phyloP scores from a whole-genome alignment of 768 basidiomycete species.

The Pholiota molesta region DNA sequence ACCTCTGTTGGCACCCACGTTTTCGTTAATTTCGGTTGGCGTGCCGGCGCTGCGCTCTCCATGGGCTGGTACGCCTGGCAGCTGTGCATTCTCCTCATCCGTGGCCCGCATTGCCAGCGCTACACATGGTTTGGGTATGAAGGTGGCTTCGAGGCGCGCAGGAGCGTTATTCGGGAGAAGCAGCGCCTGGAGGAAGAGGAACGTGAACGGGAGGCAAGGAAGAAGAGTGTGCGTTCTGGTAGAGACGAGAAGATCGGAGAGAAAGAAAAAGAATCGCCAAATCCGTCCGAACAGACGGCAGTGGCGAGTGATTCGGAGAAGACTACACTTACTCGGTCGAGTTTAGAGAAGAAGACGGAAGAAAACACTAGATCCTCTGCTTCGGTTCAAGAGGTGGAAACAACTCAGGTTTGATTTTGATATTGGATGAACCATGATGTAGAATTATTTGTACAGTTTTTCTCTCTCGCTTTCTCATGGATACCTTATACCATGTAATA shows the following conservation, averaged over 20 bases:
- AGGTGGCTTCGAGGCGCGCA: conserved; percentile 28
- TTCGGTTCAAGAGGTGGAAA: not conserved
- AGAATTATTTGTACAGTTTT: not conserved
- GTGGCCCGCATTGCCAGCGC: conserved; percentile 17
- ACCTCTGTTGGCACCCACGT: conserved; percentile 74
- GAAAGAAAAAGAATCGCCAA: conserved; percentile 3
- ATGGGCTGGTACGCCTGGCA: conserved; percentile 62
- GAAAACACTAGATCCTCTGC: not conserved
- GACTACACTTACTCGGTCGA: not conserved
- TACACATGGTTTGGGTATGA: conserved; percentile 22
- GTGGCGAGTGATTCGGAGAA: conserved; percentile 2
- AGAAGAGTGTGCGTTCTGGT: not conserved
- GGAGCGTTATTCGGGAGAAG: conserved; percentile 30
- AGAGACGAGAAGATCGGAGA: conserved; percentile 1
- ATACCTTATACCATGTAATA: not conserved
- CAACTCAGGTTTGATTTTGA: not conserved
- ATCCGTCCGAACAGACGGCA: not conserved
- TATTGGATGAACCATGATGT: not conserved
- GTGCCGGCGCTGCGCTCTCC: conserved; percentile 60
- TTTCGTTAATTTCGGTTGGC: conserved; percentile 74
- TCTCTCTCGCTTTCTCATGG: not conserved
- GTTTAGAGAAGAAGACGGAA: not conserved
- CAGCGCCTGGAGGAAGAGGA: conserved; percentile 11
- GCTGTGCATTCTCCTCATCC: conserved; percentile 54
- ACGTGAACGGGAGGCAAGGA: conserved; percentile 4